Base-by-base conservation (phyloP, 352 stramenopile species). In the Pythium monospermum region DNA sequence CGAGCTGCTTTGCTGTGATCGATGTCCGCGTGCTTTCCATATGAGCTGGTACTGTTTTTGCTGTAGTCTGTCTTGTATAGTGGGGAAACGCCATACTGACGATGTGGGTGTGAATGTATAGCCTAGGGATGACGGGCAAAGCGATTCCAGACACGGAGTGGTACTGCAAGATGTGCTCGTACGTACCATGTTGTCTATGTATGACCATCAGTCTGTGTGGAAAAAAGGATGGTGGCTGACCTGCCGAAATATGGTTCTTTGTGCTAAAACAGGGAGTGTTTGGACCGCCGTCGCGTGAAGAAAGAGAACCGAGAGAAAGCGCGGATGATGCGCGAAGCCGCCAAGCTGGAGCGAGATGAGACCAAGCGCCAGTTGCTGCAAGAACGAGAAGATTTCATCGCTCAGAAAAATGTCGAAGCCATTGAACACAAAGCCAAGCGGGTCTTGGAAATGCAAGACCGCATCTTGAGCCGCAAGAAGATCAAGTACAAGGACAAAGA, bases 11-110 rank as follows among this genome's bases (percentile, higher is more conserved):
- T 96, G 83, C 50, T 98, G 94, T 57, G 87, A 94, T 46, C 83
- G 82, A 16, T 98, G 94, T 60, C 92, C 92, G 13, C 62, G 91
- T 47, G 79, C 89, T 16, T 98, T 97, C 75, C 94, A 98, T 62
- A 91, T 91, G 81, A 87, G 66, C 54, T 94, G 83, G 69, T 85
- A 46, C 25, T 33, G 10, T 31, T 22, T 25, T 39, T 16, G 18
- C 32, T 22, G 22, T 30, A 33, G 3, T 7, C 42, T 13, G 18
- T 41, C 26, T 22, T 39, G 15, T 57, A 16, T 21, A 44, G n/a
- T 21, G n/a, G 19, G 13, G 39, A 40, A 25, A 59, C 38, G 49
- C 22, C 26, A 36, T 7, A 37, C 25, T 7, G 28, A 8, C 8
- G 28, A 19, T 57, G 6, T 21, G 18, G 11, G 19, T 49, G 22